These are phyloP conservation scores for Neonectria hederae DNA, from an alignment of 2,329 filamentous ascomycete species.

Conservation along the genomic window DNA sequence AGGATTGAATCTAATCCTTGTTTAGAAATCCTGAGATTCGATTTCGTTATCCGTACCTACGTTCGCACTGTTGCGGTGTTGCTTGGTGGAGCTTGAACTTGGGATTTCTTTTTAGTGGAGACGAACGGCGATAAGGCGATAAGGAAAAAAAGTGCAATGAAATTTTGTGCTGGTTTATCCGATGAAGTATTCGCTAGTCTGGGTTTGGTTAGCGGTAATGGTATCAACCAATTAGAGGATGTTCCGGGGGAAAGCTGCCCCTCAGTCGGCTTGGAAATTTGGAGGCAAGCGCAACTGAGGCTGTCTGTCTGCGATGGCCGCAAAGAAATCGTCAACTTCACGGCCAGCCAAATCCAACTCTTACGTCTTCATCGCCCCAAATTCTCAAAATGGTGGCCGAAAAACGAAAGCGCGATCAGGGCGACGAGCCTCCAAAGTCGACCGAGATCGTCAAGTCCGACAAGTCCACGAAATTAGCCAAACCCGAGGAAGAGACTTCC, in stretches of 20 bases:
- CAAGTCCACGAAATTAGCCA: slow-evolving; percentile 37
- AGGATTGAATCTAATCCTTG: neutral
- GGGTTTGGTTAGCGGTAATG: rapidly evolving
- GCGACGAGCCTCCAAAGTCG: slow-evolving; percentile 56
- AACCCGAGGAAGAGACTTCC: slow-evolving; percentile 54
- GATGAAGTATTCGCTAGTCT: neutral
- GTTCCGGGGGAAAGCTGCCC: slow-evolving; percentile 34
- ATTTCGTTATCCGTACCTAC: no score
- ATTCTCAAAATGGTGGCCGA: slow-evolving; percentile 31
- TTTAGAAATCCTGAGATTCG: neutral
- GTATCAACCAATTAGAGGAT: slow-evolving; percentile 23
- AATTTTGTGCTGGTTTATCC: slow-evolving; percentile 35
- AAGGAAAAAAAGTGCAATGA: slow-evolving; percentile 37
- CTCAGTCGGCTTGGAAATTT: slow-evolving; percentile 41
- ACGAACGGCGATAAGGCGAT: slow-evolving; percentile 32
- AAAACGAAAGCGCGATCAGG: slow-evolving; percentile 70
- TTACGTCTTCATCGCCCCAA: slow-evolving; percentile 15
- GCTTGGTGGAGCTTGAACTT: neutral
- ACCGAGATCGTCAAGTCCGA: slow-evolving; percentile 41
- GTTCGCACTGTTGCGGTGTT: neutral
- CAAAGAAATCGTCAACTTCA: slow-evolving; percentile 36
- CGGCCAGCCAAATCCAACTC: slow-evolving; percentile 5
- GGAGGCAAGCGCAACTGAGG: slow-evolving; percentile 33
- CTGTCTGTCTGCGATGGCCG: slow-evolving; percentile 29
- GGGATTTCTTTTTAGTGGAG: slow-evolving; percentile 19